Percentiles rank a stretch among this genome's conserved stretches.
Evolutionary conservation across 352 stramenopile species (phyloP).

Genomic region (Pythium angustatum): DNA sequence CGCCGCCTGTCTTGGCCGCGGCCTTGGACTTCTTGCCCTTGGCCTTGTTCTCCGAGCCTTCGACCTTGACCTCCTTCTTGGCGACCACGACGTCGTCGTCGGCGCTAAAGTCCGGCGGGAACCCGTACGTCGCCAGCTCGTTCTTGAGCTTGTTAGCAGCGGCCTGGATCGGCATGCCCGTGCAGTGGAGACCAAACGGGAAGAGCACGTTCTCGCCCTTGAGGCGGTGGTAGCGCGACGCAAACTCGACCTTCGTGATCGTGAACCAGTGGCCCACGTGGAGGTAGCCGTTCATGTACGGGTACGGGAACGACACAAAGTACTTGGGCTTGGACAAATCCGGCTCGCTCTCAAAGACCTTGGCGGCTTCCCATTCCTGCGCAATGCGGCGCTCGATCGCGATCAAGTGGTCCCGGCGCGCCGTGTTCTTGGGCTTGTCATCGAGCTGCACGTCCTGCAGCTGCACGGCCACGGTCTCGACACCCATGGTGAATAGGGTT

Average conservation of each 20-base stretch:
- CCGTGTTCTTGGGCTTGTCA: slow-evolving; percentile 64
- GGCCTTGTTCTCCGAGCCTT: slow-evolving; percentile 79
- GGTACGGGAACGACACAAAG: slow-evolving; percentile 99
- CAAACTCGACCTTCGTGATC: slow-evolving; percentile 98
- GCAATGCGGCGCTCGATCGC: slow-evolving; percentile 92
- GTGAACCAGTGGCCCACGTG: slow-evolving; percentile 98
- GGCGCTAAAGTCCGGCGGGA: slow-evolving; percentile 92
- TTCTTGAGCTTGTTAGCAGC: slow-evolving; percentile 99
- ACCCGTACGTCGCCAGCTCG: slow-evolving; percentile 95
- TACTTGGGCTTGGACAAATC: slow-evolving; percentile 92
- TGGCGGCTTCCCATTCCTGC: slow-evolving; percentile 84
- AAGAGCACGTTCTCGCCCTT: slow-evolving; percentile 99
- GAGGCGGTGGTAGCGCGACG: slow-evolving; percentile 94
- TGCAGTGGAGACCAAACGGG: slow-evolving; percentile 99
- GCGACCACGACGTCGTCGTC: slow-evolving; percentile 40
- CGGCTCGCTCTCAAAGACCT: slow-evolving; percentile 90
- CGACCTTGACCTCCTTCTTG: slow-evolving; percentile 77
- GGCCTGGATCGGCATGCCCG: slow-evolving; percentile 99
- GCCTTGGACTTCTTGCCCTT: slow-evolving; percentile 99
- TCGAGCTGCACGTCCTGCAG: slow-evolving; percentile 82
- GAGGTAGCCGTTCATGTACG: slow-evolving; percentile 99
- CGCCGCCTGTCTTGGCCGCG: slow-evolving; percentile 96
- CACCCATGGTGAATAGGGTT: slow-evolving; percentile 20
- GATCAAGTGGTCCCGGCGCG: slow-evolving; percentile 88
- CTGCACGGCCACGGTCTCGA: slow-evolving; percentile 74